Conservation (phyloP, 208 protist species). For the Zelonia costaricensis region DNA sequence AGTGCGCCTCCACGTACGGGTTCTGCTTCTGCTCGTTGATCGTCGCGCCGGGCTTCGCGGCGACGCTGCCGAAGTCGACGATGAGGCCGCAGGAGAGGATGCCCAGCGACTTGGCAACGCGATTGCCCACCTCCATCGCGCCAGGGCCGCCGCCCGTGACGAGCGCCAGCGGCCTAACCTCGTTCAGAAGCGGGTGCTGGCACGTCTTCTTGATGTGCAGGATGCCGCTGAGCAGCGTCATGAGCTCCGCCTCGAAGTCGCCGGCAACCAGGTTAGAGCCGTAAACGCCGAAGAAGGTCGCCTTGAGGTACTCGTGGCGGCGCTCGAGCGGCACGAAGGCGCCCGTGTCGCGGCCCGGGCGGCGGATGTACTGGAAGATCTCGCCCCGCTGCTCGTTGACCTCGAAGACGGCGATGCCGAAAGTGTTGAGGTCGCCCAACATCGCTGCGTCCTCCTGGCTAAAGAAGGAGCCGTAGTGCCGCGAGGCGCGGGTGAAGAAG, state of each 20-base stretch:
- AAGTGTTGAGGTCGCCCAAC: slow-evolving; percentile 85
- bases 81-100: slow-evolving; percentile 91
- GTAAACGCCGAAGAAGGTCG: slow-evolving; percentile 93
- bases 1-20: slow-evolving; percentile 90
- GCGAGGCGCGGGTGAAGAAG: slow-evolving; percentile 83
- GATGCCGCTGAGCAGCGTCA: slow-evolving; percentile 82
- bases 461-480: slow-evolving; percentile 86
- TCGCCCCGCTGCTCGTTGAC: slow-evolving; percentile 79
- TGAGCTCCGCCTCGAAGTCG: slow-evolving; percentile 91
- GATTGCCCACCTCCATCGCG: slow-evolving; percentile 94
- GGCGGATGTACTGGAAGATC: slow-evolving; percentile 90
- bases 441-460: slow-evolving; percentile 90
- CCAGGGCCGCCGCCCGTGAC: slow-evolving; percentile 93
- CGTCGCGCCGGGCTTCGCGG: slow-evolving; percentile 78
- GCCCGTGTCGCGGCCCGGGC: slow-evolving; percentile 71
- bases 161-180: slow-evolving; percentile 76
- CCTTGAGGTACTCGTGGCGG: slow-evolving; percentile 84
- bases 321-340: slow-evolving; percentile 88
- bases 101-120: slow-evolving; percentile 86
- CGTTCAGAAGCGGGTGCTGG: slow-evolving; percentile 78
- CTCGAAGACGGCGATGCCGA: slow-evolving; percentile 89
- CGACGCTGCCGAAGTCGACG: slow-evolving; percentile 90
- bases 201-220: slow-evolving; percentile 65
- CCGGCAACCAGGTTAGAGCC: slow-evolving; percentile 92
- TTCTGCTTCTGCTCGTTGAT: slow-evolving; percentile 95